These are phyloP conservation scores for Xylaria sp. DNA, from an alignment of 2,329 filamentous ascomycete species.

Conservation along the genomic window DNA sequence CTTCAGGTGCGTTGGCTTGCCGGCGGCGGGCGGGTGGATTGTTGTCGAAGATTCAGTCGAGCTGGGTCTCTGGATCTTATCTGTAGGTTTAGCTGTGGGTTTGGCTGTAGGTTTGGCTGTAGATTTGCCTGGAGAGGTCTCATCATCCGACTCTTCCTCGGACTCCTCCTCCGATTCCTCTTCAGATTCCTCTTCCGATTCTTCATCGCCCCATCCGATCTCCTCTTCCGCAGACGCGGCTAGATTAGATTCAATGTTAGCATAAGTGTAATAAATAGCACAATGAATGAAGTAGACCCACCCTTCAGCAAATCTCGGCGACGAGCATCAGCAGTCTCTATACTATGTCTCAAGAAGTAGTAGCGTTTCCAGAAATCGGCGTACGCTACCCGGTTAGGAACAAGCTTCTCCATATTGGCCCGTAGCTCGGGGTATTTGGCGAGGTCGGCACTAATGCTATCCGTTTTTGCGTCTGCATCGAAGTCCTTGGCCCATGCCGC, in stretches of 20 bases:
- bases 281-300: conserved; percentile 56
- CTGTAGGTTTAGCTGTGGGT: conserved; percentile 47
- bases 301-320: conserved; percentile 91
- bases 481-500: conserved; percentile 78
- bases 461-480: conserved; percentile 84
- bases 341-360: conserved; percentile 91
- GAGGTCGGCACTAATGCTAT: conserved; percentile 82
- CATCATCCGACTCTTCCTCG: conserved; percentile 56
- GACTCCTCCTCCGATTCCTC: conserved; percentile 76
- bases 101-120: conserved; percentile 44
- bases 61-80: conserved; percentile 54
- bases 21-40: conserved; percentile 62
- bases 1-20: conserved; percentile 62
- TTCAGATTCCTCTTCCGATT: conserved; percentile 51
- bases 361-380: conserved; percentile 92
- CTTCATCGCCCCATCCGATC: conserved; percentile 67
- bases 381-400: conserved; percentile 94
- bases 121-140: conserved; percentile 52
- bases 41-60: conserved; percentile 70
- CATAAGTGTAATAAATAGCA: conserved; percentile 42
- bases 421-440: conserved; percentile 88
- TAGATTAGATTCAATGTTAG: conserved; percentile 51
- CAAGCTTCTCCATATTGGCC: conserved; percentile 91
- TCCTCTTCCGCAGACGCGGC: conserved; percentile 79
- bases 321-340: conserved; percentile 91